These are phyloP conservation scores for Endocarpon pusillum DNA, from an alignment of 495 filamentous ascomycete genomes.

Conservation along the genomic window DNA sequence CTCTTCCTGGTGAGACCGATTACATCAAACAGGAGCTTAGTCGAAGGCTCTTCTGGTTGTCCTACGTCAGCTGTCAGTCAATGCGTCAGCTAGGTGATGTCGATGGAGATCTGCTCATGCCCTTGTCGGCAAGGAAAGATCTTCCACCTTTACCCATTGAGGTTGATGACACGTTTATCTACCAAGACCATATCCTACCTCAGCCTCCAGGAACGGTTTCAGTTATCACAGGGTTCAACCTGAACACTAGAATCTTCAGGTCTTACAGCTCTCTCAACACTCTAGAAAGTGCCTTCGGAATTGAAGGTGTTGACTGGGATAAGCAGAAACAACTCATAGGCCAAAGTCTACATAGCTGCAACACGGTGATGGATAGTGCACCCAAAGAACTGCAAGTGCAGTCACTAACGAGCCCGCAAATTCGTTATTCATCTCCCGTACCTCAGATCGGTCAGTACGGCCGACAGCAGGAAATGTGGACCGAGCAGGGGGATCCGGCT, in stretches of 20 bases:
- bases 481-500: conserved; percentile 8
- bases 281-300: conserved; percentile 58
- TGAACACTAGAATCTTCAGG: conserved; percentile 52
- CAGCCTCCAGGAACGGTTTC: conserved; percentile 49
- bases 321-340: conserved; percentile 47
- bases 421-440: too few relatives aligned
- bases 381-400: conserved; percentile 46
- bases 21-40: conserved; percentile 63
- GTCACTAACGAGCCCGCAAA: neutral
- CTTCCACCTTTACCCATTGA: conserved; percentile 65
- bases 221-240: conserved; percentile 55
- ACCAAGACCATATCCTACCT: conserved; percentile 36
- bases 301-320: conserved; percentile 51
- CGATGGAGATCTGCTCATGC: conserved; percentile 44
- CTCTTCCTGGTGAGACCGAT: conserved; percentile 27
- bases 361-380: conserved; percentile 38
- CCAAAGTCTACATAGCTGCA: conserved; percentile 41
- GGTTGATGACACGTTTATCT: conserved; percentile 64
- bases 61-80: conserved; percentile 46
- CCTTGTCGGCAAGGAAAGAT: conserved; percentile 51
- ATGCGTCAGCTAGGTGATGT: conserved; percentile 50
- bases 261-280: conserved; percentile 51
- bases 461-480: neutral
- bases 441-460: neutral
- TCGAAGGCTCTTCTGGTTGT: conserved; percentile 62